Base-by-base conservation (phyloP, 257 asterid genomes). In the Agastache rugosa region DNA sequence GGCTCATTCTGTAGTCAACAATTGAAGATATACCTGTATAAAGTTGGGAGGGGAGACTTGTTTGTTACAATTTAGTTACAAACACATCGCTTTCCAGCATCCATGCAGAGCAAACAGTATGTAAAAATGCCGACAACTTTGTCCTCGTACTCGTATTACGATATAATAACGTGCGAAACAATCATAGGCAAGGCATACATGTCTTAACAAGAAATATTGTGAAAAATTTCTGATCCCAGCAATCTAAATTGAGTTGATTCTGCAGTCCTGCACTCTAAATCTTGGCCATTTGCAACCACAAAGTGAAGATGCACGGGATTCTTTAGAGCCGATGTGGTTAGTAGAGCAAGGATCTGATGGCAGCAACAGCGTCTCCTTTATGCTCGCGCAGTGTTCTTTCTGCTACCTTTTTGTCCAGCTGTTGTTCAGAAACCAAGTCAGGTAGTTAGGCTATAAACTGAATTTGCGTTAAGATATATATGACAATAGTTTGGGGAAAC, bases 341-440 rank as follows among this genome's bases (percentile, higher is more conserved):
- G 85, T 87, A 78, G 64, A 93, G 96, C 87, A 94, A 83, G 74
- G 93, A 83, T 76, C 98, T 75, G 63, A 92, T 82, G 80, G 99
- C 97, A 69, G 99, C 96, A 72, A 94, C 97, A 50, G 96, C 93
- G 67, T 94, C 91, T 1, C 97, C 98, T 81, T 92, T 94, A 83
- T 92, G 97, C 83, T 92, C 96, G 5, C 98, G 93, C 70, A 92
- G 63, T 29, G 92, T 90, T 86, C 93, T 85, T 76, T 94, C 97
- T 11, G 98, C 96, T 48, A 90, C 89, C 79, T 94, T 94, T 91
- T 82, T 91, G 89, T 91, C 97, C 64, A 89, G 82, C 98, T 91
- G 87, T 79, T 73, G 12, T 23, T 61, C 72, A 68, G 7, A 27
- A 25, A 44, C 22, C 14, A 17, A 51, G 53, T 17, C 69, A 19